A percentile compares a stretch with the other conserved stretches of the same genome.
Evolutionary conservation across 176 grass and related monocot genomes (phyloP).

Genomic region (Bolboschoenus planiculmis): DNA sequence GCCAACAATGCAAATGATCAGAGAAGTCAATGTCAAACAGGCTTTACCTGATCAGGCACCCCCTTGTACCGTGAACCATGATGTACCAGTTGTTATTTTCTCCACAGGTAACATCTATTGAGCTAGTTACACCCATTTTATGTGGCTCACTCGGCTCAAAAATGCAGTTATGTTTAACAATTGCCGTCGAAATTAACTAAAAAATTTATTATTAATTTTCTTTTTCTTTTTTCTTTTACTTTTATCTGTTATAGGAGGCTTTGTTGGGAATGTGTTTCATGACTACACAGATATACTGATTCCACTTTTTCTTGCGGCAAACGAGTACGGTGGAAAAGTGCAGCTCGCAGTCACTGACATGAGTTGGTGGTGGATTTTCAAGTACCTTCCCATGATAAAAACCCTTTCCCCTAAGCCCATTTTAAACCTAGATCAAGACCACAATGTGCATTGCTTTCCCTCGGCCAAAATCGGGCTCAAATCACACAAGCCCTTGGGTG

Average conservation of each 20-base stretch:
- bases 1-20: conserved; percentile 30
- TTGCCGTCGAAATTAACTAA: background rate
- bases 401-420: conserved; percentile 19
- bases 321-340: conserved; percentile 23
- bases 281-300: conserved; percentile 38
- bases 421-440: conserved; percentile 30
- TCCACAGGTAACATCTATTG: conserved; percentile 21
- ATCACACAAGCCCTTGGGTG: conserved; percentile 26
- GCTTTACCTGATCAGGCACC: conserved; percentile 18
- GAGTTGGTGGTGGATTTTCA: conserved; percentile 31
- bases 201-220: background rate
- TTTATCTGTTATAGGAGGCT: conserved; percentile 12
- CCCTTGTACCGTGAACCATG: conserved; percentile 22
- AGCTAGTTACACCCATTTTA: background rate
- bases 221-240: background rate
- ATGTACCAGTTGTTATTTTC: conserved; percentile 30
- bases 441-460: conserved; percentile 30
- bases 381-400: conserved; percentile 23
- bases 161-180: background rate
- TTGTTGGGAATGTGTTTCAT: conserved; percentile 33
- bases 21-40: conserved; percentile 24
- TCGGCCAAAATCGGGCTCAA: conserved; percentile 19
- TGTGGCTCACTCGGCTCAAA: background rate
- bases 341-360: conserved; percentile 25
- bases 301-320: conserved; percentile 29